Conservation (phyloP, 192 early-diverging fungal species). For the Coemansia sp. region DNA sequence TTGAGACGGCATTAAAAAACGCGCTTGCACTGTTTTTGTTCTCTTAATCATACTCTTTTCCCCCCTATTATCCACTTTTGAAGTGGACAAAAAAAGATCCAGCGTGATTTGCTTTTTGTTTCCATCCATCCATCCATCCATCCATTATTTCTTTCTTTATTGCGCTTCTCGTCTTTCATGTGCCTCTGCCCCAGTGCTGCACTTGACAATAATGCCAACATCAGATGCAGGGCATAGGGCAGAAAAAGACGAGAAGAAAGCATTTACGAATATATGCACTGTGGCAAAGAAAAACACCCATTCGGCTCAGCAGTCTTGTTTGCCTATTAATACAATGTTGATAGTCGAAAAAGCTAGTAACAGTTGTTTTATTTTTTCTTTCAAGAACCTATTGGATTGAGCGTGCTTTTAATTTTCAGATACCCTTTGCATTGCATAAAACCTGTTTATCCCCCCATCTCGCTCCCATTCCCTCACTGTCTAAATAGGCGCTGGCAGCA, state of each 20-base stretch:
- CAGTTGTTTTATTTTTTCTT: too few species aligned
- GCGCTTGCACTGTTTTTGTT: neutral
- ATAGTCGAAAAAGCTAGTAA: too few species aligned
- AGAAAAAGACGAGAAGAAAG: neutral
- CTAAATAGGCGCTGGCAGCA: conserved; percentile 22
- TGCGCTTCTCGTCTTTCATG: neutral
- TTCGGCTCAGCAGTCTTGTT: too few species aligned
- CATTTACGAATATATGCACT: neutral
- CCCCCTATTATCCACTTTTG: too few species aligned
- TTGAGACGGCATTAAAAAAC: too few species aligned
- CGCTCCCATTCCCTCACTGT: too few species aligned
- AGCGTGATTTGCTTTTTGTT: neutral
- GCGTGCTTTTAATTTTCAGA: neutral
- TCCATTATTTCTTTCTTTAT: neutral
- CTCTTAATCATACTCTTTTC: conserved; percentile 8
- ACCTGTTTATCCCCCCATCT: neutral
- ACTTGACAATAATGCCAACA: neutral
- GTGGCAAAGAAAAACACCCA: too few species aligned
- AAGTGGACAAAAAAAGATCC: neutral
- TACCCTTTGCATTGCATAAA: neutral
- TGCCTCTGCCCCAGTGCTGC: neutral
- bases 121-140: neutral
- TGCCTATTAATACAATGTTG: too few species aligned
- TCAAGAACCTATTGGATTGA: neutral
- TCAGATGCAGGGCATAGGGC: neutral